Percentiles rank a stretch among this genome's conserved stretches.
These are phyloP conservation scores for Trichoderma lentiforme DNA, from an alignment of 2,329 filamentous ascomycete species.

Conservation along the genomic window DNA sequence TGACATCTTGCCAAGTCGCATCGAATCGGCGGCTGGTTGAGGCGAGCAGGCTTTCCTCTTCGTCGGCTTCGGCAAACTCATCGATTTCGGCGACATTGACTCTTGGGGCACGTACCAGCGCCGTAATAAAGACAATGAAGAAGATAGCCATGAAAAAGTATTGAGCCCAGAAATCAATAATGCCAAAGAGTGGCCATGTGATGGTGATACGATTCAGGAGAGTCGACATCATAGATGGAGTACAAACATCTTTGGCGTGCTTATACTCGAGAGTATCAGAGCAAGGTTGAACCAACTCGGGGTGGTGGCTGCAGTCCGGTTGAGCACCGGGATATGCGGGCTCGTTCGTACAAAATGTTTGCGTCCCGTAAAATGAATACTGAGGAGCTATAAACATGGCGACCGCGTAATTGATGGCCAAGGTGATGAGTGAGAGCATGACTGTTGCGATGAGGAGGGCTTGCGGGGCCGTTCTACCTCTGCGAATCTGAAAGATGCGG, in stretches of 20 bases:
- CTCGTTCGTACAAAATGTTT: slow-evolving; percentile 83
- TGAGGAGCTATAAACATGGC: slow-evolving; percentile 94
- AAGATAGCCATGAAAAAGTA: slow-evolving; percentile 87
- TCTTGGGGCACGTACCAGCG: slow-evolving; percentile 75
- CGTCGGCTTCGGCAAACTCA: slow-evolving; percentile 84
- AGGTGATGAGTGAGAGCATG: slow-evolving; percentile 80
- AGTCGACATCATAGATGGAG: slow-evolving; percentile 83
- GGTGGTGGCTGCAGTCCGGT: slow-evolving; percentile 71
- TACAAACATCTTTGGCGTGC: slow-evolving; percentile 79
- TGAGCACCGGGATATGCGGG: slow-evolving; percentile 59
- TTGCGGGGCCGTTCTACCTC: slow-evolving; percentile 85
- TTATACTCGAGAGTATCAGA: slow-evolving; percentile 69
- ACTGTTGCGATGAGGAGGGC: slow-evolving; percentile 88
- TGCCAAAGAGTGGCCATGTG: slow-evolving; percentile 93
- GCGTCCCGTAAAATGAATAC: slow-evolving; percentile 89
- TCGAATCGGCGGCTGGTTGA: slow-evolving; percentile 78
- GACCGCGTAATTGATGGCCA: slow-evolving; percentile 90
- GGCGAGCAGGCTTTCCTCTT: slow-evolving; percentile 88
- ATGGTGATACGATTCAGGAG: slow-evolving; percentile 90
- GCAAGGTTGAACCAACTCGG: slow-evolving; percentile 73
- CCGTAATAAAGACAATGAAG: slow-evolving; percentile 73
- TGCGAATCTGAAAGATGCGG: slow-evolving; percentile 84
- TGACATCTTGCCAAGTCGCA: slow-evolving; percentile 86
- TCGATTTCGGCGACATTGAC: slow-evolving; percentile 76
- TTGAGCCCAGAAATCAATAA: slow-evolving; percentile 93